Evolutionary conservation across 495 filamentous ascomycete species (phyloP).

Genomic region (Penicillium coprophilum): DNA sequence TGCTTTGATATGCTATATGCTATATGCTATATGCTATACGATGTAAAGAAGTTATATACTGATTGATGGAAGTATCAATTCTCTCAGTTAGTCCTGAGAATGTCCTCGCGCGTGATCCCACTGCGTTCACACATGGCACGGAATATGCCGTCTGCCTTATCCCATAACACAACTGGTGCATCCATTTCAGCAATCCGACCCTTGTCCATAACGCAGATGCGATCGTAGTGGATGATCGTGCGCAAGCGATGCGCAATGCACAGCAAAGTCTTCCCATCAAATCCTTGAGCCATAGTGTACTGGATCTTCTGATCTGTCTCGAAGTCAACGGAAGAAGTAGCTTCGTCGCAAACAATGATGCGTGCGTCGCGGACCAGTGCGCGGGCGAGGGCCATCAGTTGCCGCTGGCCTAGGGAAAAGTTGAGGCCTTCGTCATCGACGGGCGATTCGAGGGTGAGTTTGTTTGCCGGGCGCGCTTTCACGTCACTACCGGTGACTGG

Average conservation of each 20-base stretch:
- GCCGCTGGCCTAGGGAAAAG: constrained; percentile 93
- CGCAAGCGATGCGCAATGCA: constrained; percentile 94
- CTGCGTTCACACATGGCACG: constrained; percentile 89
- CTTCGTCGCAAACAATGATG: constrained; percentile 96
- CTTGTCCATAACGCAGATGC: constrained; percentile 93
- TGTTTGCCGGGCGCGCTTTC: constrained; percentile 27
- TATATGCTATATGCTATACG: neutral
- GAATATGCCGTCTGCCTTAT: constrained; percentile 70
- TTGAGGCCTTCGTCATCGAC: constrained; percentile 96
- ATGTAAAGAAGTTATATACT: neutral
- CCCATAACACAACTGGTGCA: constrained; percentile 68
- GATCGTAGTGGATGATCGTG: constrained; percentile 91
- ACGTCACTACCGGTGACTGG: constrained; percentile 12
- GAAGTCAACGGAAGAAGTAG: constrained; percentile 89
- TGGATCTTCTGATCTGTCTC: constrained; percentile 97
- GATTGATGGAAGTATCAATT: neutral
- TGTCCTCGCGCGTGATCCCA: constrained; percentile 76
- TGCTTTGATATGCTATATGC: neutral
- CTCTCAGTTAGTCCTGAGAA: constrained; percentile 19
- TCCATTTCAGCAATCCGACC: constrained; percentile 85
- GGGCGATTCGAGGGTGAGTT: constrained; percentile 76
- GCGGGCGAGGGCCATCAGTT: constrained; percentile 91
- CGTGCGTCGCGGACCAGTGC: constrained; percentile 81
- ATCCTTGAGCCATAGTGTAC: constrained; percentile 80
- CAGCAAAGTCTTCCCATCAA: constrained; percentile 83